Base-by-base conservation (phyloP, 140 eudicot species). In the Oenanthe javanica region DNA sequence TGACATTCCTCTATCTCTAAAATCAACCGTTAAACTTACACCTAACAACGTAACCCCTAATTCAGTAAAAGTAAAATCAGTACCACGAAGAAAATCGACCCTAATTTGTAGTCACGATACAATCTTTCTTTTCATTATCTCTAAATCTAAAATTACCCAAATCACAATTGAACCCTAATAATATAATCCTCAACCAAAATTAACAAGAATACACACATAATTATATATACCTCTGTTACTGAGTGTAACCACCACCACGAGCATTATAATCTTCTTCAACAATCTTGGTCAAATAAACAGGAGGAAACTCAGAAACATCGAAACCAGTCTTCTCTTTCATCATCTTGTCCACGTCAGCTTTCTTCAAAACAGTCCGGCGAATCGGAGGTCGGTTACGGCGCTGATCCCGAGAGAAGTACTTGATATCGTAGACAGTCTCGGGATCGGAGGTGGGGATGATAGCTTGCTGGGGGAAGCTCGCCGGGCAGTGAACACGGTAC, bases 321-420 rank as follows among this genome's bases (percentile, higher is more conserved):
- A 88, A 82, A 9, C 76, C 63, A 75, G 79, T 75, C 54, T 77
- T 86, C 87, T 92, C 99, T 82, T 82, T 86, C 92, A 85, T 89
- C 90, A 86, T 88, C 83, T 86, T 88, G 81, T 85, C 90, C 80
- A 89, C 90, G 46, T 95, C 97, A 15, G 91, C 94, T 84, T 92
- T 95, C 87, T 88, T 92, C 81, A 92, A 49, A 23, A 92, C 23
- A 38, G 93, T 88, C 23, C 97, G 89, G 73, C 88, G 90, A 50
- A 95, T 88, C 15, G 99, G 96, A n/a, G 97, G 97, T 16, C 95
- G 89, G 88, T 95, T 95, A 61, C 97, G 97, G 76, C 97, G 92
- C 86, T 92, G 97, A 51, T 95, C 99, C 48, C 99, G 95, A 16
- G 90, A 2, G 82, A 82, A 95, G 87, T 95, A 95, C 85, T 95